Evolutionary conservation across 257 asterid species (phyloP), one percentile per base, ranked within the genome.

Genomic region (Coffea canephora): DNA sequence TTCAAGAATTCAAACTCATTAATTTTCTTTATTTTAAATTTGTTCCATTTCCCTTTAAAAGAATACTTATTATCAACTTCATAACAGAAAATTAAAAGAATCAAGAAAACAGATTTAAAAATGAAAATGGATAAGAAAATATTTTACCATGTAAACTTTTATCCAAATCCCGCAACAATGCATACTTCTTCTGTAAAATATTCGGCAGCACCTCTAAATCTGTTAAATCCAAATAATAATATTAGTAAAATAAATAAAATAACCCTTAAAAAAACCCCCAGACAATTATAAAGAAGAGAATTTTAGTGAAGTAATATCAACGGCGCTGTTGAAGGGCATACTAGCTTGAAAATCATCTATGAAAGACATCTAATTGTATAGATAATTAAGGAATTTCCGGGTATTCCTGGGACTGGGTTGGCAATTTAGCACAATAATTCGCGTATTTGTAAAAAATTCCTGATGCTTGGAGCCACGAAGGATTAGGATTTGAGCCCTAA

Each of bases 181-280:
- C 90, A 80, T 95, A 95, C 84, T 95, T 95, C 89, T 94, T 89
- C 83, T 86, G 94, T 77, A 95, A 78, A 82, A 91, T 91, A 65
- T 84, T 90, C 2, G 99, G 99, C 34, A 95, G 83, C n/a, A 93
- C 98, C 86, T 89, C 98, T 81, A 95, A 86, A 87, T 93, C 98
- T 94, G 87, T 57, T 48, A 74, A 36, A 13, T 23, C 15, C 62
- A 50, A 15, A 76, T 71, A 68, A 31, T 54, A 77, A 12, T 10
- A 79, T 74, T 57, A 83, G 71, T 49, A 8, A 50, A 67, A 67
- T 31, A 18, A 62, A 1, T 0, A 69, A 21, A 75, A 25, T 55
- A 82, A 84, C 84, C 82, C 84, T 71, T 77, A 77, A 16, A 72
- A 59, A 52, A 69, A 43, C 3, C 25, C 79, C 31, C 36, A 6